Conservation (phyloP, 2,329 filamentous ascomycete genomes). For the Cercospora berteroae region DNA sequence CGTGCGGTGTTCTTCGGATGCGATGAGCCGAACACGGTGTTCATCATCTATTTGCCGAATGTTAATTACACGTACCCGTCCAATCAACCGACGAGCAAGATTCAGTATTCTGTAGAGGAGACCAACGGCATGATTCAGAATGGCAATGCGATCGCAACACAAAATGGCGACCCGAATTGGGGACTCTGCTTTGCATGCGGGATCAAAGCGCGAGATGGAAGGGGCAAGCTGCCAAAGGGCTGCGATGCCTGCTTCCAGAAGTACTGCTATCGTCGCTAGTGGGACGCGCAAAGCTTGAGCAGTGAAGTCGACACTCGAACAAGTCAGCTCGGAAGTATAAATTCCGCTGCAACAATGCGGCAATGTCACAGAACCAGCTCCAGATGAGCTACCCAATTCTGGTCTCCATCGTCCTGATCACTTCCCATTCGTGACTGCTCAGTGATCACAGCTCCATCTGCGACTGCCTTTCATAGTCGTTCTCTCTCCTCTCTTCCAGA, state of each 20-base stretch:
- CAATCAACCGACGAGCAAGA: constrained; percentile 36
- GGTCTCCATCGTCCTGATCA: not conserved
- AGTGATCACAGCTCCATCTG: too few relatives aligned
- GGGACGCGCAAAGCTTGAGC: not conserved
- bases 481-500: not conserved
- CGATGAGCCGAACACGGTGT: constrained; percentile 37
- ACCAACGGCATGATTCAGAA: constrained; percentile 44
- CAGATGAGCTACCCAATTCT: not conserved
- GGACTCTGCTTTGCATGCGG: constrained; percentile 46
- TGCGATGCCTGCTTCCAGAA: constrained; percentile 44
- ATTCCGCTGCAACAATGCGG: not conserved
- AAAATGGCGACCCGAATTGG: constrained; percentile 41
- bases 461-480: not conserved
- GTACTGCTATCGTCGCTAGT: constrained; percentile 38
- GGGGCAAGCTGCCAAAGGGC: constrained; percentile 31
- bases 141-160: constrained; percentile 41
- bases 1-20: constrained; percentile 65
- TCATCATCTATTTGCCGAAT: constrained; percentile 50
- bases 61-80: constrained; percentile 39
- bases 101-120: constrained; percentile 40
- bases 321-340: not conserved
- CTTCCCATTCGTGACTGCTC: not conserved
- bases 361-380: not conserved
- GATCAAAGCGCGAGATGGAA: constrained; percentile 39
- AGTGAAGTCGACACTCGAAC: not conserved